These are phyloP conservation scores for Malassezia dermatis DNA, from an alignment of 1,284 basidiomycete genomes.

Conservation along the genomic window DNA sequence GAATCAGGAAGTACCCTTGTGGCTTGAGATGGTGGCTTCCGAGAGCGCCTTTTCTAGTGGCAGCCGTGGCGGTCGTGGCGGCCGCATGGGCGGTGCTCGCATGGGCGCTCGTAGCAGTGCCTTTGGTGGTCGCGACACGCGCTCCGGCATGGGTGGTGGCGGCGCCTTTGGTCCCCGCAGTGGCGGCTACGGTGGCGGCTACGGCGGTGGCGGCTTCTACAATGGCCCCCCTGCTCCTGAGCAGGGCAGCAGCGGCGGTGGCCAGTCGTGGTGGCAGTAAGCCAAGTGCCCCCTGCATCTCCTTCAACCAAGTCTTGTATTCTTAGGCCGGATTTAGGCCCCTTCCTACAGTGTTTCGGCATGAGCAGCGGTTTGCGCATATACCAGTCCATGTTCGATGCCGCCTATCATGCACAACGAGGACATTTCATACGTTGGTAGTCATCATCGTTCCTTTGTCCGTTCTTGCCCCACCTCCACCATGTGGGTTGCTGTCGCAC, in stretches of 20 bases:
- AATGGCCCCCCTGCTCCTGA: constrained; percentile 18
- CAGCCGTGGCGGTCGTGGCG: constrained; percentile 54
- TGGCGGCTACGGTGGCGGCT: constrained; percentile 29
- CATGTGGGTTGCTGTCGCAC: constrained; percentile 40
- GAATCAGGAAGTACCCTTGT: constrained; percentile 87
- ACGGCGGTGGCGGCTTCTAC: constrained; percentile 17
- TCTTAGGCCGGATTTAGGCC: constrained; percentile 7
- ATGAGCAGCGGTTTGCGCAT: constrained; percentile 17
- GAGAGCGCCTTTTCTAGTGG: constrained; percentile 62
- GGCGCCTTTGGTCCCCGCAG: constrained; percentile 23
- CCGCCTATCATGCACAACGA: constrained; percentile 10
- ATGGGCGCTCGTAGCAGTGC: constrained; percentile 34
- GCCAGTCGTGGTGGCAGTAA: constrained; percentile 20
- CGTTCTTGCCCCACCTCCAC: constrained; percentile 4
- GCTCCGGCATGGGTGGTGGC: constrained; percentile 36
- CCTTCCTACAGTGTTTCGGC: constrained; percentile 11
- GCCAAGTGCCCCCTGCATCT: background rate
- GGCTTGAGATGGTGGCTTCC: constrained; percentile 76
- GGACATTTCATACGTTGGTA: constrained; percentile 1
- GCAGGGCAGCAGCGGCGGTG: constrained; percentile 8
- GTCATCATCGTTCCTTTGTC: background rate
- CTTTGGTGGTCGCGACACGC: constrained; percentile 42
- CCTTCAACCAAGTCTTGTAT: constrained; percentile 7
- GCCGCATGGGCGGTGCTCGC: constrained; percentile 52
- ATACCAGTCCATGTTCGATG: constrained; percentile 15